These are phyloP conservation scores for Brettanomyces nanus DNA, from an alignment of 805 yeast species.

Conservation along the genomic window DNA sequence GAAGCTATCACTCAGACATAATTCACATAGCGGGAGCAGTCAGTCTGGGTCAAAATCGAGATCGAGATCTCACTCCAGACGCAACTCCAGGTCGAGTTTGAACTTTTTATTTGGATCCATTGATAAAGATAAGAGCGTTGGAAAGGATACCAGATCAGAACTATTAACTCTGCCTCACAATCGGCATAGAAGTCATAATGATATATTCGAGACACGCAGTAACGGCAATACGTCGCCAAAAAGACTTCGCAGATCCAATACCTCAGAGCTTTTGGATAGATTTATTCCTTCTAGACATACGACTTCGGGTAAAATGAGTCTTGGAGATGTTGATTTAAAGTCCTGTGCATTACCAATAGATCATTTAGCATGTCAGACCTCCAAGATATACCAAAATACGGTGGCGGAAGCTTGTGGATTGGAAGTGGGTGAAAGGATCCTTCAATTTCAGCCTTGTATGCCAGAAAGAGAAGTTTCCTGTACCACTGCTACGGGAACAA, in stretches of 20 bases:
- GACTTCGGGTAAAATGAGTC: slow-evolving; percentile 36
- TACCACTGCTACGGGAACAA: slow-evolving; percentile 16
- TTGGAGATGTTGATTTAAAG: slow-evolving; percentile 8
- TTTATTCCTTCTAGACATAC: slow-evolving; percentile 53
- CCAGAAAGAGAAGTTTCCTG: slow-evolving; percentile 41
- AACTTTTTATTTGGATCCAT: slow-evolving; percentile 1
- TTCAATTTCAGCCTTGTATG: slow-evolving; percentile 81
- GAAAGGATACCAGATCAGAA: slow-evolving; percentile 4
- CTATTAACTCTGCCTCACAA: slow-evolving; percentile 1
- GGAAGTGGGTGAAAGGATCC: slow-evolving; percentile 69
- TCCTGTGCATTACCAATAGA: slow-evolving; percentile 36
- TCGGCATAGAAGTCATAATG: slow-evolving; percentile 1
- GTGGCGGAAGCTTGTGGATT: slow-evolving; percentile 95
- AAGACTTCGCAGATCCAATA: slow-evolving; percentile 23
- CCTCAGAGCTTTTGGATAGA: slow-evolving; percentile 39
- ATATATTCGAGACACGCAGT: neutral
- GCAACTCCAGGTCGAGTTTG: no score
- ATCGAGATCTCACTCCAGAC: neutral
- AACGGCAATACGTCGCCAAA: slow-evolving; percentile 15
- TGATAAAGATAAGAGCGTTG: slow-evolving; percentile 5
- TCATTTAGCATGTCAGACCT: slow-evolving; percentile 46
- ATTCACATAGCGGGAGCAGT: neutral
- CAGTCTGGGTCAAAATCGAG: slow-evolving; percentile 2
- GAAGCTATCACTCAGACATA: slow-evolving; percentile 7
- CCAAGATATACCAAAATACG: slow-evolving; percentile 58